Base-by-base conservation (phyloP, 306 rosid genomes). In the Comarum palustre region DNA sequence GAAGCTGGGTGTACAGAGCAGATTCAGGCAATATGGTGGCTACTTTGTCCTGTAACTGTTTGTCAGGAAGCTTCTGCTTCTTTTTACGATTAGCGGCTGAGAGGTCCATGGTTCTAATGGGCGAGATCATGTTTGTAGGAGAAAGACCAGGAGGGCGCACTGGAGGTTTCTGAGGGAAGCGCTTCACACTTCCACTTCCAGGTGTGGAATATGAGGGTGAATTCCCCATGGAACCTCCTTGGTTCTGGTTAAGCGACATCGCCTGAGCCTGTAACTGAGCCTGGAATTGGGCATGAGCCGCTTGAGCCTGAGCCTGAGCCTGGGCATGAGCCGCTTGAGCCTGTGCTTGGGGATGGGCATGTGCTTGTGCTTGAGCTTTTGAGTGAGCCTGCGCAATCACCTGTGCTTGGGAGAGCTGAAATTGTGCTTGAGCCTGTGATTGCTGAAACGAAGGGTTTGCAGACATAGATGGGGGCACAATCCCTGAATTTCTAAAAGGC, bases 251-350 rank as follows among this genome's bases (percentile, higher is more conserved):
- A 51, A 89, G 82, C 61, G 87, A 69, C 85, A 93, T 71, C 4
- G 92, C 97, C 72, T 91, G 98, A 73, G 98, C 97, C 69, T 94
- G 98, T 59, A 94, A 84, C 71, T 94, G 98, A 70, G 99, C 99
- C 73, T 95, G 99, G 51, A 88, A 79, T 48, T 94, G 97, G 46
- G 96, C 96, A 8, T 91, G 97, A 59, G 86, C 93, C 2, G 86
- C 90, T 43, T 83, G 90, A 20, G 84, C 97, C 39, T 90, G 93
- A 6, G 91, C 93, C 9, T 39, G 93, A 2, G 91, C 93, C 8
- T 93, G 97, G 58, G 95, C 96, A 14, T 90, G 97, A 42, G 86
- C 92, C 2, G 59, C 94, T 70, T 90, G 96, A 66, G 86, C 93
- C 9, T 87, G 92, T 9, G 85, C 93, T 74, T 86, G 89, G 3